phyloP scores from a whole-genome alignment of 2,329 filamentous ascomycete species.

The Phaeosphaeria sp. region DNA sequence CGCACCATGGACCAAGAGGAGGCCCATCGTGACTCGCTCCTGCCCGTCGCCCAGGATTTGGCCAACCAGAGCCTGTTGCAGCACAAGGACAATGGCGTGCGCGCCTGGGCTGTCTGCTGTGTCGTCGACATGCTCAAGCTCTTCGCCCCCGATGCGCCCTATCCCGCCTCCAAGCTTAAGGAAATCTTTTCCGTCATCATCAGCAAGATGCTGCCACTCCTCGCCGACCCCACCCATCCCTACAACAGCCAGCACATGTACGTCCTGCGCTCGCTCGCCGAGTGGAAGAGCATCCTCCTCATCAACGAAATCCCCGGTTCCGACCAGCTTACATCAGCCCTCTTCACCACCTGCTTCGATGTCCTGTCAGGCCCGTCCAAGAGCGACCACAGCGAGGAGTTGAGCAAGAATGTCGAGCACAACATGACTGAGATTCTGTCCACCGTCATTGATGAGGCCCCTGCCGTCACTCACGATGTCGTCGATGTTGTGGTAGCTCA shows the following conservation, averaged over 20 bases:
- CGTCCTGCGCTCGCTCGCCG: constrained; percentile 84
- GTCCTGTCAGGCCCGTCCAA: constrained; percentile 82
- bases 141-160: constrained; percentile 93
- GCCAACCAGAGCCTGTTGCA: constrained; percentile 80
- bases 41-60: constrained; percentile 82
- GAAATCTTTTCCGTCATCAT: constrained; percentile 94
- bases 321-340: constrained; percentile 72
- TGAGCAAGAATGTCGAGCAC: constrained; percentile 92
- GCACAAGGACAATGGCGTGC: constrained; percentile 93
- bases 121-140: constrained; percentile 91
- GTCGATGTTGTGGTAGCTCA: constrained; percentile 95
- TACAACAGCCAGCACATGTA: constrained; percentile 95
- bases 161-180: constrained; percentile 88
- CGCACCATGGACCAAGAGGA: constrained; percentile 86
- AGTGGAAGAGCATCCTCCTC: constrained; percentile 93
- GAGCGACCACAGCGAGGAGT: constrained; percentile 75
- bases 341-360: constrained; percentile 92
- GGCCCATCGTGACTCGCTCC: constrained; percentile 81
- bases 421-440: constrained; percentile 87
- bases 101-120: constrained; percentile 86
- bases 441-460: constrained; percentile 84
- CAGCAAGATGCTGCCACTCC: constrained; percentile 79
- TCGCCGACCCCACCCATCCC: constrained; percentile 84
- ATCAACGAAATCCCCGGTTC: constrained; percentile 85
- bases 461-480: constrained; percentile 77